Conservation (phyloP, 108 stramenopile species). For the Craspedostauros australis region DNA sequence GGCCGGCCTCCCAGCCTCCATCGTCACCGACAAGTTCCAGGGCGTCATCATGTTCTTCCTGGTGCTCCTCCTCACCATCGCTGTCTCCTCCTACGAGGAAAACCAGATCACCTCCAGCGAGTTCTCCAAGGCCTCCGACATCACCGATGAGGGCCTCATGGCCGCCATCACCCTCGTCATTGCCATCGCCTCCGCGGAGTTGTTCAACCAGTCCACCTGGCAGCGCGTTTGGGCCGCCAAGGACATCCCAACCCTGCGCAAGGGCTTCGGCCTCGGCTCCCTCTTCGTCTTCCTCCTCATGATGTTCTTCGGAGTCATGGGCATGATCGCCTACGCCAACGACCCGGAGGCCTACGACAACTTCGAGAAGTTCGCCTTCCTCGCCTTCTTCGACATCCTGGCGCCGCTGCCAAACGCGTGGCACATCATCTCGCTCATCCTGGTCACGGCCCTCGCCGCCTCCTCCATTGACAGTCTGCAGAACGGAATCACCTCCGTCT, state of each 20-base stretch:
- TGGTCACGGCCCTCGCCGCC: slow-evolving; percentile 62
- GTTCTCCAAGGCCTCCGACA: slow-evolving; percentile 54
- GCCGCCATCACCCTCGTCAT: slow-evolving; percentile 61
- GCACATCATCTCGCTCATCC: slow-evolving; percentile 60
- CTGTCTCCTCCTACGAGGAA: slow-evolving; percentile 35
- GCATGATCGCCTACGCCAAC: slow-evolving; percentile 71
- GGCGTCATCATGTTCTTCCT: slow-evolving; percentile 53
- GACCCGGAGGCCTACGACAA: slow-evolving; percentile 54
- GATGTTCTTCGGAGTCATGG: slow-evolving; percentile 85
- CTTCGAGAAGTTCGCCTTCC: slow-evolving; percentile 52
- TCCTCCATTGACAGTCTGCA: slow-evolving; percentile 65
- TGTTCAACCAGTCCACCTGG: slow-evolving; percentile 75
- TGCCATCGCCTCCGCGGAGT: slow-evolving; percentile 60
- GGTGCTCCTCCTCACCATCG: slow-evolving; percentile 56
- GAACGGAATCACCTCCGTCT: slow-evolving; percentile 55
- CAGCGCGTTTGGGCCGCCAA: slow-evolving; percentile 79
- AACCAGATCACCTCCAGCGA: slow-evolving; percentile 53
- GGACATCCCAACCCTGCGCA: slow-evolving; percentile 35
- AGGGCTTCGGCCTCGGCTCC: slow-evolving; percentile 54
- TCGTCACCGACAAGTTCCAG: slow-evolving; percentile 75
- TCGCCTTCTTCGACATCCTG: slow-evolving; percentile 71
- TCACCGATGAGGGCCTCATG: slow-evolving; percentile 55
- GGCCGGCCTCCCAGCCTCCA: slow-evolving; percentile 62
- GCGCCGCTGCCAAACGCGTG: slow-evolving; percentile 45
- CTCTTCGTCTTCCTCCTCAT: slow-evolving; percentile 60